These are phyloP conservation scores for Zoysia matrella DNA, from an alignment of 202 grass and related monocot genomes.

Conservation along the genomic window DNA sequence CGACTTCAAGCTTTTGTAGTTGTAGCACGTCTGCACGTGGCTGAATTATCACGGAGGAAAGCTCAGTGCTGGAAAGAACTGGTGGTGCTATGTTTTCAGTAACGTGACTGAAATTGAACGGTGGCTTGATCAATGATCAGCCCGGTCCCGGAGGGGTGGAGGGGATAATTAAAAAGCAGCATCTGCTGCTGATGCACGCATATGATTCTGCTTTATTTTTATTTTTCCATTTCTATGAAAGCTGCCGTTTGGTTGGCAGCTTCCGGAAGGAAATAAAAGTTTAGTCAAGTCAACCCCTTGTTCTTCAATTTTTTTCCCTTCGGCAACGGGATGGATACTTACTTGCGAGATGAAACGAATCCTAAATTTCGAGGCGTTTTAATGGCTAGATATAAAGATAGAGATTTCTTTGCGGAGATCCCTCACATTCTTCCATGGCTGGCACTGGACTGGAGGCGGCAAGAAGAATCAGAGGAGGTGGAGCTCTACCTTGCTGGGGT, in stretches of 20 bases:
- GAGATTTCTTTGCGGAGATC: not conserved
- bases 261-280: not conserved
- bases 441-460: not conserved
- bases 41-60: not conserved
- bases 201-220: not conserved
- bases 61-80: not conserved
- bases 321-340: not conserved
- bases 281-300: not conserved
- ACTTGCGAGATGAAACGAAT: not conserved
- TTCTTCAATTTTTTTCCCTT: not conserved
- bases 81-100: not conserved
- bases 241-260: not conserved
- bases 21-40: not conserved
- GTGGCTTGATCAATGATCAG: not conserved
- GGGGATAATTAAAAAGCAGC: no score
- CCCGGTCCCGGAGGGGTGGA: not conserved
- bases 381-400: not conserved
- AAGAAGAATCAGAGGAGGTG: no score
- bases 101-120: not conserved
- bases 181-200: not conserved
- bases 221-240: not conserved
- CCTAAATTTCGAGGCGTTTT: not conserved
- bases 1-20: not conserved
- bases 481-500: constrained; percentile 41
- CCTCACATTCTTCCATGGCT: not conserved